A percentile compares a stretch with the other conserved stretches of the same genome.
phyloP scores from a whole-genome alignment of 208 protist species.

The Crithidia sp. region DNA sequence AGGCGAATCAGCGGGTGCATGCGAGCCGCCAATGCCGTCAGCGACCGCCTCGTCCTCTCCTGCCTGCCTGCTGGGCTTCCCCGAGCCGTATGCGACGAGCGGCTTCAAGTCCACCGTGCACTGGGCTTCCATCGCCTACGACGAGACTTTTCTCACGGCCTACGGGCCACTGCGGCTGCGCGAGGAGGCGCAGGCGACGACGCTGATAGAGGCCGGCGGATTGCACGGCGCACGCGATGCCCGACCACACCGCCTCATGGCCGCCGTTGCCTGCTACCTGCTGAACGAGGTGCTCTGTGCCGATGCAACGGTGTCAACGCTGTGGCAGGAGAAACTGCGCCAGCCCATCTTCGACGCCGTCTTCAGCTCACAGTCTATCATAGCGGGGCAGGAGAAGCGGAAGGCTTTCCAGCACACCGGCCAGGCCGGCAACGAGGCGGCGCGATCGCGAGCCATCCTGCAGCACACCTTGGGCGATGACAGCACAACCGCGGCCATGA shows the following conservation, averaged over 20 bases:
- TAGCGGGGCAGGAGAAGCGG: slow-evolving; percentile 13
- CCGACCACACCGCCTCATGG: slow-evolving; percentile 59
- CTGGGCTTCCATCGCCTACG: slow-evolving; percentile 75
- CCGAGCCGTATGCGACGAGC: slow-evolving; percentile 60
- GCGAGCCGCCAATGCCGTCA: not conserved
- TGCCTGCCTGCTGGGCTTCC: slow-evolving; percentile 48
- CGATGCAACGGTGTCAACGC: slow-evolving; percentile 40
- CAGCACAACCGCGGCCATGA: not conserved
- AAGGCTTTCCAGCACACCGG: not conserved
- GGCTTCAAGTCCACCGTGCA: slow-evolving; percentile 67
- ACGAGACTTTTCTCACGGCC: slow-evolving; percentile 70
- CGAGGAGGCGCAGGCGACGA: slow-evolving; percentile 16
- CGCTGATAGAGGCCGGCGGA: not conserved
- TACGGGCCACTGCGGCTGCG: slow-evolving; percentile 53
- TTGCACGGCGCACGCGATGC: slow-evolving; percentile 16
- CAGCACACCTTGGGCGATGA: not conserved
- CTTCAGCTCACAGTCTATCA: slow-evolving; percentile 60
- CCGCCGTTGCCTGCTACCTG: slow-evolving; percentile 71
- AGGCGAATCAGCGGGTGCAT: not conserved
- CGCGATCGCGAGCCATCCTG: slow-evolving; percentile 19
- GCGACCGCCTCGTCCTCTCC: not conserved
- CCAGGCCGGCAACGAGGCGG: slow-evolving; percentile 11
- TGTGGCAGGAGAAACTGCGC: slow-evolving; percentile 61
- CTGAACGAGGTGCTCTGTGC: slow-evolving; percentile 75
- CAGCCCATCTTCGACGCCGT: slow-evolving; percentile 73